Base-by-base conservation (phyloP, 2,329 filamentous ascomycete genomes). In the Ophiostoma angusticollis region DNA sequence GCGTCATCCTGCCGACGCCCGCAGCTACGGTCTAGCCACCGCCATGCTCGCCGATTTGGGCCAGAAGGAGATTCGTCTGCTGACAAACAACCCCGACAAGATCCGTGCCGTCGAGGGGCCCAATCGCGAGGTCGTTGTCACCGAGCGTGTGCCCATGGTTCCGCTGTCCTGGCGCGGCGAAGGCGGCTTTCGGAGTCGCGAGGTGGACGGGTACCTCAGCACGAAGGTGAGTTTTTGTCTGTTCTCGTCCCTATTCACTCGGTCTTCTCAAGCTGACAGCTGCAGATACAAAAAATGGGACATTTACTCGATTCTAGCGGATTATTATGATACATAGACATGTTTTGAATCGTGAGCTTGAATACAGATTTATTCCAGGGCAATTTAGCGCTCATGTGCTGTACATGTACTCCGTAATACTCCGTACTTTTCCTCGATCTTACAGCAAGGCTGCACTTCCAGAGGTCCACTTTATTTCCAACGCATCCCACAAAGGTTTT, bases 81-180 rank as follows among this genome's bases (percentile, higher is more conserved):
- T 98, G 50, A 98, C 91, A 9, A 98, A 98, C 58, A 98, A 98
- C 52, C 91, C 91, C 0, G 91, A 98, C 51, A 98, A 98, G 65
- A 84, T 98, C 30, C 70, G 85, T 13, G 91, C 91, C 0, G 83
- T 98, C 1, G 91, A 98, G 58, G 91, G 91, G 0, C 87, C 87
- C 0, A 84, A 84, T 48, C 67, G 86, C 9, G 89, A 98, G 61
- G 70, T 98, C 11, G 70, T 81, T 8, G 91, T 98, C 2, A 83
- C 72, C 48, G 89, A 96, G 60, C 66, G 91, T 32, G 87, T 98
- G 11, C 80, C 87, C 2, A 98, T 98, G 91, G 79, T 98, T 42
- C 91, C 91, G 3, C 57, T 96, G 44, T 87, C 85, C 9, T 98
- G 91, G 91, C 83, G 83, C 54, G 84, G 83, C 1, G 74, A 78